These are phyloP conservation scores for Cryptosporidium baileyi DNA, from an alignment of 169 alveolate species.

Conservation along the genomic window DNA sequence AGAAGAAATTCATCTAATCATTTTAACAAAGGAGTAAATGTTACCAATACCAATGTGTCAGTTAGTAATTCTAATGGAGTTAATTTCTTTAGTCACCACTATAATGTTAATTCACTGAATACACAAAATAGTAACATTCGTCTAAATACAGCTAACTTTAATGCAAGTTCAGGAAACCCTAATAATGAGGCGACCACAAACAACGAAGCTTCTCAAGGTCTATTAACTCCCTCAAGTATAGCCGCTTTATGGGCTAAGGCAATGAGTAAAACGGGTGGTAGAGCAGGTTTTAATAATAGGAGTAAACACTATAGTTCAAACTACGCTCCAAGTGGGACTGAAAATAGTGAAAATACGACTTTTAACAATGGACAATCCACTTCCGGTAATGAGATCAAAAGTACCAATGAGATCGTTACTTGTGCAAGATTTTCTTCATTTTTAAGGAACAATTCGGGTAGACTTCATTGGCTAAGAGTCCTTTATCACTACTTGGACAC, in stretches of 20 bases:
- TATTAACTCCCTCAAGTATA: conserved; percentile 45
- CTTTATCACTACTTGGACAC: conserved; percentile 59
- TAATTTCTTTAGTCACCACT: too few relatives aligned
- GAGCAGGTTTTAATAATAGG: conserved; percentile 34
- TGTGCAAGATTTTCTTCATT: conserved; percentile 66
- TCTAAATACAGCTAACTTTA: too few relatives aligned
- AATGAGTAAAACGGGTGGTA: conserved; percentile 69
- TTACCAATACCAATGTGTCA: too few relatives aligned
- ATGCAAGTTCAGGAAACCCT: background rate
- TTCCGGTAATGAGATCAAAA: background rate
- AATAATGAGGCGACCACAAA: background rate
- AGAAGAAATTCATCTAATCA: too few relatives aligned
- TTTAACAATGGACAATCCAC: background rate
- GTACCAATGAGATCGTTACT: conserved; percentile 1
- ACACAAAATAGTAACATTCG: too few relatives aligned
- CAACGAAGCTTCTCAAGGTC: background rate
- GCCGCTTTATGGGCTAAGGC: conserved; percentile 71
- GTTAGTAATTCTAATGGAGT: too few relatives aligned
- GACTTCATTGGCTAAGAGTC: conserved; percentile 64
- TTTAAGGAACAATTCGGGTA: conserved; percentile 63
- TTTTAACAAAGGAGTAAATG: too few relatives aligned
- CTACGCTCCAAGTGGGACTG: background rate
- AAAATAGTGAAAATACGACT: background rate
- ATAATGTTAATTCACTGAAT: too few relatives aligned
- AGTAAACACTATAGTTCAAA: background rate